A percentile compares a stretch with the other conserved stretches of the same genome.
Conservation (phyloP, 805 yeast species). For the Kuraishia piskuri region DNA sequence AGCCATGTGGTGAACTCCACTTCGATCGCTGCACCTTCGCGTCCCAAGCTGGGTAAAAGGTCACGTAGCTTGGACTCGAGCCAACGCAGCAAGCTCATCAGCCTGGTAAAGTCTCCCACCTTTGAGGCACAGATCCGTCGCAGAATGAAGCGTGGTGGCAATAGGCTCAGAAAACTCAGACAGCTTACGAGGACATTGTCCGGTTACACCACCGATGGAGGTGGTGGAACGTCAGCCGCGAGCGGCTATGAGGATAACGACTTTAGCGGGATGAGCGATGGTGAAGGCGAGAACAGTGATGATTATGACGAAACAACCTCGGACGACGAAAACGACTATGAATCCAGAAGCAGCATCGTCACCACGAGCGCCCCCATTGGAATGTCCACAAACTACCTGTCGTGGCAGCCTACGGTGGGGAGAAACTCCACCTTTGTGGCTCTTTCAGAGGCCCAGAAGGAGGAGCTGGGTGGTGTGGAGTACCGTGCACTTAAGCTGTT, state of each 20-base stretch:
- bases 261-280: background rate
- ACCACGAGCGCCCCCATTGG: conserved; percentile 8
- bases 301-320: conserved; percentile 3
- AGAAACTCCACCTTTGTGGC: conserved; percentile 88
- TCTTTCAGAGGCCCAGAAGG: conserved; percentile 74
- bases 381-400: conserved; percentile 60
- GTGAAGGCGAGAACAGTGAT: background rate
- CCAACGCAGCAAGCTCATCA: conserved; percentile 6
- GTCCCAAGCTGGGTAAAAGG: conserved; percentile 29
- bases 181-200: background rate
- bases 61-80: conserved; percentile 37
- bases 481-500: conserved; percentile 80
- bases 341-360: conserved; percentile 14
- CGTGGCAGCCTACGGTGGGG: conserved; percentile 89
- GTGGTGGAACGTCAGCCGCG: background rate
- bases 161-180: background rate
- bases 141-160: background rate
- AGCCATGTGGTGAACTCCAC: conserved; percentile 9
- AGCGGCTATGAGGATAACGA: background rate
- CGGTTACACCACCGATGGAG: background rate
- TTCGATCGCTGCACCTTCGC: background rate
- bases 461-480: conserved; percentile 96
- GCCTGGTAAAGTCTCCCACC: conserved; percentile 33
- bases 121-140: conserved; percentile 32
- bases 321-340: conserved; percentile 25